These are phyloP conservation scores for Amanita polypyramis DNA, from an alignment of 768 basidiomycete genomes.

Conservation along the genomic window DNA sequence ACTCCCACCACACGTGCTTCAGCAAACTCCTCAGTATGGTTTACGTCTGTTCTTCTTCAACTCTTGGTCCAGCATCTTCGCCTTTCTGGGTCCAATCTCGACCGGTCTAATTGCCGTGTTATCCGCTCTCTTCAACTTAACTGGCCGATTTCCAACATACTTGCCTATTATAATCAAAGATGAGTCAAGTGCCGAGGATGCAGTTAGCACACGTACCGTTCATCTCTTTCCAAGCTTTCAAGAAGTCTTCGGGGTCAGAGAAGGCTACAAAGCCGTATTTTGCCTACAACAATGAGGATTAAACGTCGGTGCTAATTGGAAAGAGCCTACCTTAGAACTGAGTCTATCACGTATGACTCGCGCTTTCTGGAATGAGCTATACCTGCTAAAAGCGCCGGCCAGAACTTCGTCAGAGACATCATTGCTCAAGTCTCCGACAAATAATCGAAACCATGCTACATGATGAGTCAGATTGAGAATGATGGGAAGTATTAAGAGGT, in stretches of 20 bases:
- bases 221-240: slow-evolving; percentile 99
- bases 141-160: slow-evolving; percentile 97
- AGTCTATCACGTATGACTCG: slow-evolving; percentile 91
- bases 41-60: slow-evolving; percentile 85
- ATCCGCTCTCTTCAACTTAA: slow-evolving; percentile 93
- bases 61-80: slow-evolving; percentile 81
- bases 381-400: slow-evolving; percentile 87
- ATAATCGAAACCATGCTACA: slow-evolving; percentile 92
- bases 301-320: neutral
- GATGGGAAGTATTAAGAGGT: slow-evolving; percentile 19
- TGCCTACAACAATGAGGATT: slow-evolving; percentile 38
- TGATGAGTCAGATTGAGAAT: slow-evolving; percentile 2
- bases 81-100: slow-evolving; percentile 89
- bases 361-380: slow-evolving; percentile 88
- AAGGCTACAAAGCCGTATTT: slow-evolving; percentile 98
- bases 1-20: slow-evolving; percentile 4
- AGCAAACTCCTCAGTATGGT: slow-evolving; percentile 47
- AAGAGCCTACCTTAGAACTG: slow-evolving; percentile 69
- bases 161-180: slow-evolving; percentile 43
- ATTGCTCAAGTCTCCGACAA: slow-evolving; percentile 96
- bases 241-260: slow-evolving; percentile 95
- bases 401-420: slow-evolving; percentile 96
- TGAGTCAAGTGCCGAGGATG: slow-evolving; percentile 6
- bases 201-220: slow-evolving; percentile 52
- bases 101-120: slow-evolving; percentile 79